Percentiles rank a stretch among this genome's conserved stretches.
phyloP scores from a whole-genome alignment of 177 flowering plant species.

The Telopea speciosissima region DNA sequence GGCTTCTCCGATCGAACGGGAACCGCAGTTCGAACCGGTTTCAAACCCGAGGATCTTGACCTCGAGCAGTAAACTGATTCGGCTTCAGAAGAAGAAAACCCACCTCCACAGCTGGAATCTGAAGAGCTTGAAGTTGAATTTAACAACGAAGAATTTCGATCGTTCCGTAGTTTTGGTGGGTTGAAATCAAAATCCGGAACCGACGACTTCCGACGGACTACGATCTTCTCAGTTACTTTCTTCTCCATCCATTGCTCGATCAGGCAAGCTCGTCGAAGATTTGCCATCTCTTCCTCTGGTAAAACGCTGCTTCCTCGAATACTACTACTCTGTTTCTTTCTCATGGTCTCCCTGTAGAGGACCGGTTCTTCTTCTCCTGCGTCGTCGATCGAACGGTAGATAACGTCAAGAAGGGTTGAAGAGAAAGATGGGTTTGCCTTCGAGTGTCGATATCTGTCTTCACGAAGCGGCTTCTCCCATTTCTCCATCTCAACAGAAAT shows the following conservation, averaged over 20 bases:
- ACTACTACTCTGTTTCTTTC: slow-evolving; percentile 25
- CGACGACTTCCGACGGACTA: slow-evolving; percentile 31
- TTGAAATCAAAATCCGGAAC: slow-evolving; percentile 20
- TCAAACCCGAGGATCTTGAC: slow-evolving; percentile 23
- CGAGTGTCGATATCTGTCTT: slow-evolving; percentile 10
- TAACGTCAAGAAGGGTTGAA: slow-evolving; percentile 67
- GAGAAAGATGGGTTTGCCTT: slow-evolving; percentile 52
- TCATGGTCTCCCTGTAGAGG: slow-evolving; percentile 34
- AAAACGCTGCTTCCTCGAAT: background rate
- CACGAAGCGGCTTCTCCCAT: slow-evolving; percentile 17
- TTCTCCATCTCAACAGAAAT: slow-evolving; percentile 19
- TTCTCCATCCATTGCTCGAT: slow-evolving; percentile 60
- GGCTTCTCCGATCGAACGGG: slow-evolving; percentile 13
- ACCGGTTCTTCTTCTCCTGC: slow-evolving; percentile 23
- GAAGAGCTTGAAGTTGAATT: slow-evolving; percentile 56
- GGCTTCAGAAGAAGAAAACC: slow-evolving; percentile 64
- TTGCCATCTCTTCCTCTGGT: slow-evolving; percentile 24
- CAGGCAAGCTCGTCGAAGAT: slow-evolving; percentile 30
- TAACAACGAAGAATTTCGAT: slow-evolving; percentile 4
- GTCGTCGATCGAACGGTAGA: slow-evolving; percentile 72
- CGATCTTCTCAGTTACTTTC: slow-evolving; percentile 28
- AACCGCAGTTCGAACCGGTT: slow-evolving; percentile 47
- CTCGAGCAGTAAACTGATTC: slow-evolving; percentile 35
- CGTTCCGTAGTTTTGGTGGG: background rate
- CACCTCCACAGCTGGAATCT: slow-evolving; percentile 63